phyloP scores from a whole-genome alignment of 2,329 filamentous ascomycete genomes.

The Diplocarpon rosae region DNA sequence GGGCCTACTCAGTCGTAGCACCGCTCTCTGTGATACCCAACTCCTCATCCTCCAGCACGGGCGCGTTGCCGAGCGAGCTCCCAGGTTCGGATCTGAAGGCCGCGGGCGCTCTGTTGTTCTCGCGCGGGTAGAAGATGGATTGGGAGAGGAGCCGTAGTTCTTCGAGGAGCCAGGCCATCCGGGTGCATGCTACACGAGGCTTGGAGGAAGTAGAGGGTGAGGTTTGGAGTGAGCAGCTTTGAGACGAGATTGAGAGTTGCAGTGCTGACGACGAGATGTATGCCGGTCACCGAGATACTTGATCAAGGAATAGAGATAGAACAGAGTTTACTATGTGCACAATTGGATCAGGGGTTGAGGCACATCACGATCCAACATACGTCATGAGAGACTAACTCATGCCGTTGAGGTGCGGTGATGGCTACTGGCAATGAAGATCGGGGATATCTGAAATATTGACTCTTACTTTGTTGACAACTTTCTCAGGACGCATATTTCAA shows the following conservation, averaged over 20 bases:
- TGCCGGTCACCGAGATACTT: background rate
- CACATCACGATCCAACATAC: background rate
- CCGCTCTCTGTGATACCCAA: slow-evolving; percentile 34
- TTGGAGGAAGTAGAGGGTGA: slow-evolving; percentile 36
- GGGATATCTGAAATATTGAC: no score
- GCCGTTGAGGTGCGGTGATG: background rate
- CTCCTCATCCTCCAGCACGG: slow-evolving; percentile 32
- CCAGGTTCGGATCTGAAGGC: slow-evolving; percentile 32
- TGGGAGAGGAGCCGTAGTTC: slow-evolving; percentile 33
- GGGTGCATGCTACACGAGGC: slow-evolving; percentile 27
- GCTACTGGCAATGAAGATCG: background rate
- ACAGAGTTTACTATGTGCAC: background rate
- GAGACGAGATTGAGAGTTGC: background rate
- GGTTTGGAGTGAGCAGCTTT: slow-evolving; percentile 3
- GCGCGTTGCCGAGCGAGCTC: slow-evolving; percentile 35
- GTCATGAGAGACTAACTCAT: slow-evolving; percentile 7
- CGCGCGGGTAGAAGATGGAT: slow-evolving; percentile 31
- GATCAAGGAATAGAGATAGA: background rate
- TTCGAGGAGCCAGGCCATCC: slow-evolving; percentile 34
- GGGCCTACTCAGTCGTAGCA: slow-evolving; percentile 34
- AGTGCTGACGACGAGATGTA: background rate
- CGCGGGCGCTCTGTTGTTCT: slow-evolving; percentile 30
- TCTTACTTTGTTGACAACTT: no score
- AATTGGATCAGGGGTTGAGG: background rate
- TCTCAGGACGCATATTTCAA: no score